These are phyloP conservation scores for Syzygium malaccense DNA, from an alignment of 441 rosid species.

Conservation along the genomic window DNA sequence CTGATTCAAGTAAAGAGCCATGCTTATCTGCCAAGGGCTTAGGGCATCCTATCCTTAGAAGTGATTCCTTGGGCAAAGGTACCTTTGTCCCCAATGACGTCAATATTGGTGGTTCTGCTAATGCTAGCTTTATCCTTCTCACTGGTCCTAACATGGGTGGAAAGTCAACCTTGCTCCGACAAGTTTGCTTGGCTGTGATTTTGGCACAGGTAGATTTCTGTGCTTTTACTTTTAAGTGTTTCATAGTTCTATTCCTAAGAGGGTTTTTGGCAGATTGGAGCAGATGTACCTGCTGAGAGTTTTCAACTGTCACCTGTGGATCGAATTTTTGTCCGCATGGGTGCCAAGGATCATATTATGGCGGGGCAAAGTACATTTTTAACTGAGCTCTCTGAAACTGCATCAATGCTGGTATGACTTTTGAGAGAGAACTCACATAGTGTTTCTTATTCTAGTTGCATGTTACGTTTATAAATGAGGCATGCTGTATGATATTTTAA, in stretches of 20 bases:
- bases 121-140: conserved; percentile 86
- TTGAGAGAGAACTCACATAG: not conserved
- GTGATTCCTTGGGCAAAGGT: conserved; percentile 87
- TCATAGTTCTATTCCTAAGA: conserved; percentile 6
- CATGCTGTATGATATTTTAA: not conserved
- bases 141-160: conserved; percentile 99
- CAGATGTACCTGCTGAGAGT: conserved; percentile 91
- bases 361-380: conserved; percentile 93
- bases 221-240: conserved; percentile 6
- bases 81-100: conserved; percentile 89
- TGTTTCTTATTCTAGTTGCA: not conserved
- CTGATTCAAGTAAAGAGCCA: conserved; percentile 45
- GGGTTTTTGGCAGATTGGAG: conserved; percentile 60
- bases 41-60: conserved; percentile 89
- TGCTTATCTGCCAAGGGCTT: conserved; percentile 64
- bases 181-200: conserved; percentile 92
- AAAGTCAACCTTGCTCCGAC: conserved; percentile 98
- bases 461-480: not conserved
- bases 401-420: conserved; percentile 72
- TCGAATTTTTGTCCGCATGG: conserved; percentile 92
- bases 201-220: conserved; percentile 70
- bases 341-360: conserved; percentile 97
- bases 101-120: conserved; percentile 53
- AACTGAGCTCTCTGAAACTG: conserved; percentile 96
- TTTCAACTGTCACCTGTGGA: conserved; percentile 84